These are phyloP conservation scores for Rhodosporidiobolus sp. DNA, from an alignment of 768 basidiomycete species.

Conservation along the genomic window DNA sequence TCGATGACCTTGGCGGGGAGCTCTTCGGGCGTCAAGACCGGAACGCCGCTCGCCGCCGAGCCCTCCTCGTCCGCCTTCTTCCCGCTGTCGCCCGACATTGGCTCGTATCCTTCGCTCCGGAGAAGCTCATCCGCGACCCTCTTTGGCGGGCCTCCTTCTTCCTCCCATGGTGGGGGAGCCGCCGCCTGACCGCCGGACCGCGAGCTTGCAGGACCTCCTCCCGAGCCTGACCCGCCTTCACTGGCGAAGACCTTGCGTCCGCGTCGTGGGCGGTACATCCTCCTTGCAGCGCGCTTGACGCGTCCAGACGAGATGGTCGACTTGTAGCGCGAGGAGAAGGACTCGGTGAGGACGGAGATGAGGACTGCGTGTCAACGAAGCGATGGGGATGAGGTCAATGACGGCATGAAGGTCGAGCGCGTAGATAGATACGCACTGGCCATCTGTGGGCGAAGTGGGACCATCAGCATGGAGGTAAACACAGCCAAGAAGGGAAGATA, in stretches of 20 bases:
- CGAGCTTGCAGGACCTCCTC: too few species aligned
- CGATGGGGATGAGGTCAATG: too few species aligned
- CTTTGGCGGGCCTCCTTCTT: not conserved
- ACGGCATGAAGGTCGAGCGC: too few species aligned
- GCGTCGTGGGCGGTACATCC: not conserved
- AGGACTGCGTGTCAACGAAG: not conserved
- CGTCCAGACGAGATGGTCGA: conserved; percentile 1
- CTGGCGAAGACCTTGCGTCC: not conserved
- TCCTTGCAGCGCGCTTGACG: not conserved
- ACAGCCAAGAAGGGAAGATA: conserved; percentile 63
- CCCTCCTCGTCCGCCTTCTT: not conserved
- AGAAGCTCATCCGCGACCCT: not conserved
- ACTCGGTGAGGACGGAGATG: conserved; percentile 62
- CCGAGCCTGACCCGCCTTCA: not conserved
- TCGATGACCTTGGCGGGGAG: conserved; percentile 13
- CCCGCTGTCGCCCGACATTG: not conserved
- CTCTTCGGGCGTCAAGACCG: not conserved
- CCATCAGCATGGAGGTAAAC: not conserved
- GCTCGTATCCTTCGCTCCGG: conserved; percentile 8
- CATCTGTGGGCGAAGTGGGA: too few species aligned
- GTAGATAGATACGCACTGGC: too few species aligned
- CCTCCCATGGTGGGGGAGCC: too few species aligned
- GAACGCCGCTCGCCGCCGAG: not conserved
- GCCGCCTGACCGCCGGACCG: too few species aligned
- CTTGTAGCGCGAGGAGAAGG: conserved; percentile 65